A percentile compares a stretch with the other conserved stretches of the same genome.
Evolutionary conservation across 139 green algal genomes (phyloP).

Genomic region (Gonium pectorale): DNA sequence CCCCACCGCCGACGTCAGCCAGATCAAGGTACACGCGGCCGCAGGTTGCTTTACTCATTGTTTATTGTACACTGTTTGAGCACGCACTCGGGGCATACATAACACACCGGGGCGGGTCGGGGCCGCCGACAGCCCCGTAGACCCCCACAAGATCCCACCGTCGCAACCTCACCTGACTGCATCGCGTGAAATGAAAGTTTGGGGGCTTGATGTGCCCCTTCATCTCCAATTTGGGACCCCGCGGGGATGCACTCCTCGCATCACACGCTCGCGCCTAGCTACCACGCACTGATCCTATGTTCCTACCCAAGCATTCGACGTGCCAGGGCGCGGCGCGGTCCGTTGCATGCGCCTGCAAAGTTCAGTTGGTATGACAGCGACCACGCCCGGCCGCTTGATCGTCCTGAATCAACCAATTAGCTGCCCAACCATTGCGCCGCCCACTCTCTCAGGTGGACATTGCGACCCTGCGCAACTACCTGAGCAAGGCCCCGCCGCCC

Average conservation of each 20-base stretch:
- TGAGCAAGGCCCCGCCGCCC: slow-evolving; percentile 2
- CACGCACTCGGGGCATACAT: not conserved
- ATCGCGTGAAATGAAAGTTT: too few relatives aligned
- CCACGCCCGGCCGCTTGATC: too few relatives aligned
- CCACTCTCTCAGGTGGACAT: slow-evolving; percentile 4
- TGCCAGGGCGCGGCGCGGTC: not conserved
- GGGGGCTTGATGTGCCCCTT: too few relatives aligned
- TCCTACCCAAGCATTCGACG: not conserved
- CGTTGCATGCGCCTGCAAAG: not conserved
- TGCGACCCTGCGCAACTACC: not conserved
- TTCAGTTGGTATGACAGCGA: too few relatives aligned
- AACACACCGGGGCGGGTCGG: not conserved
- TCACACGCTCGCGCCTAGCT: too few relatives aligned
- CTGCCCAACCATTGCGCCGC: too few relatives aligned
- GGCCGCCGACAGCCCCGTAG: too few relatives aligned
- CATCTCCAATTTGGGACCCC: too few relatives aligned
- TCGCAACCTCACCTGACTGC: not conserved
- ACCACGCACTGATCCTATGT: not conserved
- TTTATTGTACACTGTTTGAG: not conserved
- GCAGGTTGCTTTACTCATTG: not conserved
- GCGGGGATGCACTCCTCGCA: too few relatives aligned
- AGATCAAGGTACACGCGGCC: slow-evolving; percentile 15
- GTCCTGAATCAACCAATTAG: too few relatives aligned
- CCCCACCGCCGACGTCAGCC: slow-evolving; percentile 18
- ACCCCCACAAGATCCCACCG: not conserved